Evolutionary conservation across 2,329 filamentous ascomycete species (phyloP).

Genomic region (Aspergillus fijiensis): DNA sequence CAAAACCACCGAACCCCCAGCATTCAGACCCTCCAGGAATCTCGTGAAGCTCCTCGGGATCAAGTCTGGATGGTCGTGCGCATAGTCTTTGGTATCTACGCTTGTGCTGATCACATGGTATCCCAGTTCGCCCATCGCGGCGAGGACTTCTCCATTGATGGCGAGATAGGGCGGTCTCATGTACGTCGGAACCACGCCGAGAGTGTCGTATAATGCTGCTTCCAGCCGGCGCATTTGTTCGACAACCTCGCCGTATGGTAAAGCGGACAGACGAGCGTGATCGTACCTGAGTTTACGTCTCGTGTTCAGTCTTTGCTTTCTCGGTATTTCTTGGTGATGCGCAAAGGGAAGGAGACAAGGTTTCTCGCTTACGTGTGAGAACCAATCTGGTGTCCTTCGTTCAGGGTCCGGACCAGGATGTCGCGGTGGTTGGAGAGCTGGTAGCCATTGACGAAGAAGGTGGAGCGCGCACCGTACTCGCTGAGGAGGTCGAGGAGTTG

Average conservation of each 20-base stretch:
- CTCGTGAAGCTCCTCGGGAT: slow-evolving; percentile 33
- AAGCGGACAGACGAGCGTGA: slow-evolving; percentile 40
- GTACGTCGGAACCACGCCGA: slow-evolving; percentile 49
- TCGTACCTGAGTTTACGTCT: slow-evolving; percentile 30
- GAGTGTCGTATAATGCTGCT: slow-evolving; percentile 37
- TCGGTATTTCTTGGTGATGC: no score
- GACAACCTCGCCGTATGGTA: slow-evolving; percentile 34
- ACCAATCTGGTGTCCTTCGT: slow-evolving; percentile 48
- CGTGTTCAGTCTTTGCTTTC: no score
- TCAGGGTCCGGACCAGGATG: slow-evolving; percentile 30
- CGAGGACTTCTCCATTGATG: slow-evolving; percentile 33
- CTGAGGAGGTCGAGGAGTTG: slow-evolving; percentile 59
- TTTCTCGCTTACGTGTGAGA: slow-evolving; percentile 44
- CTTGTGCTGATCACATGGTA: slow-evolving; percentile 48
- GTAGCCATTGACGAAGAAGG: slow-evolving; percentile 61
- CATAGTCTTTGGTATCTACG: slow-evolving; percentile 47
- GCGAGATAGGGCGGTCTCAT: slow-evolving; percentile 50
- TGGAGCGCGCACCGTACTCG: slow-evolving; percentile 58
- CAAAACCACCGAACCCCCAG: slow-evolving; percentile 35
- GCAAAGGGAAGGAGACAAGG: no score
- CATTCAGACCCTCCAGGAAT: slow-evolving; percentile 32
- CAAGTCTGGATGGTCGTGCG: slow-evolving; percentile 31
- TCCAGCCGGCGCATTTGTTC: slow-evolving; percentile 46
- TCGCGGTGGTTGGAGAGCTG: slow-evolving; percentile 29
- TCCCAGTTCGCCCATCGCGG: slow-evolving; percentile 41